Percentiles rank a stretch among this genome's conserved stretches.
phyloP scores from a whole-genome alignment of 352 stramenopile genomes.

The Phytophthora agathidicida region DNA sequence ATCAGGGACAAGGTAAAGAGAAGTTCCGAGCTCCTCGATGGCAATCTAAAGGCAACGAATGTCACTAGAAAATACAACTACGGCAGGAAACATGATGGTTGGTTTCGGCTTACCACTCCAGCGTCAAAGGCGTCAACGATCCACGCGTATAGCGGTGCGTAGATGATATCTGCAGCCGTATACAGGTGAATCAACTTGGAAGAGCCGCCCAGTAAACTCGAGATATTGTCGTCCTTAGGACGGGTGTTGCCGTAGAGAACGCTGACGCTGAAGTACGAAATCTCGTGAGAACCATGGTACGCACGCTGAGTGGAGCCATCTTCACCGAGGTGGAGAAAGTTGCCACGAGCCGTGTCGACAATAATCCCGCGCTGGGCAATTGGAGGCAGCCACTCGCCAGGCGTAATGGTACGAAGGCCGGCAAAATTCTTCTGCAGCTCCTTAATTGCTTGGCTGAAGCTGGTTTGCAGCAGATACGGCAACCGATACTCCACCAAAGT shows the following conservation, averaged over 20 bases:
- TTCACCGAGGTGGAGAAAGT: constrained; percentile 55
- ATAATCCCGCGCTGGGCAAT: constrained; percentile 53
- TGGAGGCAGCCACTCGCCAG: constrained; percentile 39
- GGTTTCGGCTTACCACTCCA: constrained; percentile 33
- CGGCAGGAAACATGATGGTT: too few relatives aligned
- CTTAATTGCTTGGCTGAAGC: constrained; percentile 47
- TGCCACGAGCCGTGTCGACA: constrained; percentile 48
- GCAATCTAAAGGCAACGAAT: constrained; percentile 34
- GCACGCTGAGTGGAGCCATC: constrained; percentile 45
- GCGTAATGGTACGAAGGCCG: constrained; percentile 31
- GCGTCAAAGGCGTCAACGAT: constrained; percentile 57
- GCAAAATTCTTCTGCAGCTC: constrained; percentile 55
- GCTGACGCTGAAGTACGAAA: constrained; percentile 54
- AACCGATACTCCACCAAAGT: constrained; percentile 57
- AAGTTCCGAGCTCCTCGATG: constrained; percentile 46
- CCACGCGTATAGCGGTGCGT: constrained; percentile 57
- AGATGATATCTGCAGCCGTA: constrained; percentile 59
- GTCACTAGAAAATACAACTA: constrained; percentile 9
- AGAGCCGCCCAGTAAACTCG: constrained; percentile 22
- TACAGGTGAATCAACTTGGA: constrained; percentile 50
- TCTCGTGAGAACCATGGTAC: constrained; percentile 55
- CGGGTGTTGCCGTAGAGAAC: constrained; percentile 40
- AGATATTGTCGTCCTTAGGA: constrained; percentile 13
- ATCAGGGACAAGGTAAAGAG: constrained; percentile 49
- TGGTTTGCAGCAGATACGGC: constrained; percentile 45